phyloP scores from a whole-genome alignment of 1,284 basidiomycete species.

The Sphaerobolus stellatus region DNA sequence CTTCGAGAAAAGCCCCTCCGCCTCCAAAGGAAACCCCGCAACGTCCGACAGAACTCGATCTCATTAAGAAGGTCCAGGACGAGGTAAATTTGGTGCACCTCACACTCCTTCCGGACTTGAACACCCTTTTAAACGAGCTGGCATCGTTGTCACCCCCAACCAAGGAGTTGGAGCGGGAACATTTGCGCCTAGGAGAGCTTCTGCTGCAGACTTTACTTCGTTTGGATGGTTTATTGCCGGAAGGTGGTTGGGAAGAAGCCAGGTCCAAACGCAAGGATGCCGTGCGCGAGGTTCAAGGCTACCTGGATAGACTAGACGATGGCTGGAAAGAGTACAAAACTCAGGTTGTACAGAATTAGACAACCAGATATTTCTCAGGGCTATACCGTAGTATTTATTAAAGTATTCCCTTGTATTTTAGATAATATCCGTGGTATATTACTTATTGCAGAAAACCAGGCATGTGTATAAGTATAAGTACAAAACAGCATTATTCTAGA shows the following conservation, averaged over 20 bases:
- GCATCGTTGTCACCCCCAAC: slow-evolving; percentile 3
- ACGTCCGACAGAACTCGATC: slow-evolving; percentile 17
- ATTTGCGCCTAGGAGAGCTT: slow-evolving; percentile 64
- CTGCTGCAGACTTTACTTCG: slow-evolving; percentile 75
- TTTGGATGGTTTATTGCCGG: slow-evolving; percentile 68
- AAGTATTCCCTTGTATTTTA: no score
- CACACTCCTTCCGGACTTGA: slow-evolving; percentile 20
- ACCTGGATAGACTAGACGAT: slow-evolving; percentile 55
- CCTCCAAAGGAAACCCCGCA: slow-evolving; percentile 14
- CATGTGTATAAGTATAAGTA: background rate
- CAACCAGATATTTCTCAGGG: background rate
- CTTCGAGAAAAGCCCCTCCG: slow-evolving; percentile 14
- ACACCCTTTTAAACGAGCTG: slow-evolving; percentile 19
- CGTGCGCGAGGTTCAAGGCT: slow-evolving; percentile 62
- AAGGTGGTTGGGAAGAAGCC: slow-evolving; percentile 69
- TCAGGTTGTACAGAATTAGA: slow-evolving; percentile 11
- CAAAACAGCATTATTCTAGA: background rate
- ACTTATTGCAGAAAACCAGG: no score
- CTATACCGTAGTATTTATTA: no score
- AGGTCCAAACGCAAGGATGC: slow-evolving; percentile 71
- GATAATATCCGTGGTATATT: no score
- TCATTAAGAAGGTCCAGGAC: slow-evolving; percentile 9
- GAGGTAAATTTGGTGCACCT: slow-evolving; percentile 11
- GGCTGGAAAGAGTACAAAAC: slow-evolving; percentile 38
- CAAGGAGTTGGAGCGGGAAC: slow-evolving; percentile 39